Base-by-base conservation (phyloP, 805 yeast species). In the Kodamaea kakaduensis region DNA sequence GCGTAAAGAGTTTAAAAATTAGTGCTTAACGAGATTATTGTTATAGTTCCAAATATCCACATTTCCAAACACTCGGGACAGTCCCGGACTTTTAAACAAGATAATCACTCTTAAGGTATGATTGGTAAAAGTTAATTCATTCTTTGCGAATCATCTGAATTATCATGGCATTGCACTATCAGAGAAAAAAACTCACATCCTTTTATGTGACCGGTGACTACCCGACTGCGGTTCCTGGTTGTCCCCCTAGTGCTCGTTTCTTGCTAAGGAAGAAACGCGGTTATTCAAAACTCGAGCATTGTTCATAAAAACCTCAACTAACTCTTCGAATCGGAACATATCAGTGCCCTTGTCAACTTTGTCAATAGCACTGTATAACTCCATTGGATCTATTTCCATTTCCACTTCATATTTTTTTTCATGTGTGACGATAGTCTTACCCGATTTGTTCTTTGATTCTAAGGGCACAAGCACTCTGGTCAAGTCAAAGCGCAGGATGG, bases 401-500 rank as follows among this genome's bases (percentile, higher is more conserved):
- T 67, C 73, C 29, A 63, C 54, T 47, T 67, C 73, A 41, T 45
- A 56, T 8, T 54, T 48, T 17, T 52, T 51, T 25, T 65, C 71
- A 40, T 58, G 59, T 32, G 59, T 65, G 10, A 54, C 46, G 8
- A 62, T 54, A 25, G 54, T 49, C 37, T 63, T 63, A 15, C 73
- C 71, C 2, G 49, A 38, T 39, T 60, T 61, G 41, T 61, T 65
- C 37, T 60, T 61, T 32, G 54, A 43, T 37, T 59, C 67, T 10
- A 41, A 28, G 7, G 71, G 71, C 9, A 51, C 43, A 20, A 52
- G 48, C 2, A 83, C 85, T 44, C 73, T 71, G 1, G 94, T 84
- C 42, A 84, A 60, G 58, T 84, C 94, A 45, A 84, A 73, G 48
- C 78, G 70, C 1, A 89, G 80, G 25, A 78, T 76, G 1, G 93